Conservation (phyloP, 2,329 filamentous ascomycete genomes). For the Cercospora sp. region DNA sequence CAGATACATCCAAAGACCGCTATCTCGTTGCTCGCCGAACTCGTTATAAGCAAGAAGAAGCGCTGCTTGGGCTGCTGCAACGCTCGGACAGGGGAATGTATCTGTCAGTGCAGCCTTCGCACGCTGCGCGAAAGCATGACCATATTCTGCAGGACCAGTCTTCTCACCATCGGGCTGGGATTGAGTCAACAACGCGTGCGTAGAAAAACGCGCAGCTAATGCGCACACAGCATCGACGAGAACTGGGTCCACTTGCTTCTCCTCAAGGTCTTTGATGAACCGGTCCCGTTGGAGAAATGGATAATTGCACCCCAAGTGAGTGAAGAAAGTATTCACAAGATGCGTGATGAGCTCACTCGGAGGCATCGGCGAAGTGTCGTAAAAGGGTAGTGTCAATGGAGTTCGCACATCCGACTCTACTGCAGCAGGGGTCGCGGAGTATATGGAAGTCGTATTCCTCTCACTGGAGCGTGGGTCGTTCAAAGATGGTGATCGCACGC, state of each 20-base stretch:
- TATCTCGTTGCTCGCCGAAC: slow-evolving; percentile 85
- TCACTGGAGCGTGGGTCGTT: slow-evolving; percentile 25
- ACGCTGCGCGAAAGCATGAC: slow-evolving; percentile 75
- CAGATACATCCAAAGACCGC: slow-evolving; percentile 90
- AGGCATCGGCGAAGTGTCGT: slow-evolving; percentile 71
- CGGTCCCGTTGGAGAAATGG: slow-evolving; percentile 74
- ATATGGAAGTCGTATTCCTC: slow-evolving; percentile 25
- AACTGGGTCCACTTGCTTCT: slow-evolving; percentile 80
- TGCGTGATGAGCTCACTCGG: slow-evolving; percentile 74
- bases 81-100: slow-evolving; percentile 77
- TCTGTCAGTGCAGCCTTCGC: slow-evolving; percentile 82
- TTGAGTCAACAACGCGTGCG: slow-evolving; percentile 54
- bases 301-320: slow-evolving; percentile 80
- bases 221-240: slow-evolving; percentile 85
- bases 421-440: slow-evolving; percentile 32
- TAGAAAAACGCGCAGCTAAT: slow-evolving; percentile 76
- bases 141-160: slow-evolving; percentile 63
- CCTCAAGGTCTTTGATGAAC: slow-evolving; percentile 73
- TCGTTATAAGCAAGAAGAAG: slow-evolving; percentile 84
- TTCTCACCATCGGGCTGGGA: slow-evolving; percentile 46
- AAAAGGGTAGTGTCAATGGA: slow-evolving; percentile 61
- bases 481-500: slow-evolving; percentile 34
- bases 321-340: slow-evolving; percentile 78
- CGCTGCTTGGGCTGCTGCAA: slow-evolving; percentile 81
- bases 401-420: slow-evolving; percentile 46